Base-by-base conservation (phyloP, 768 basidiomycete species). In the Suillus fuscotomentosus region DNA sequence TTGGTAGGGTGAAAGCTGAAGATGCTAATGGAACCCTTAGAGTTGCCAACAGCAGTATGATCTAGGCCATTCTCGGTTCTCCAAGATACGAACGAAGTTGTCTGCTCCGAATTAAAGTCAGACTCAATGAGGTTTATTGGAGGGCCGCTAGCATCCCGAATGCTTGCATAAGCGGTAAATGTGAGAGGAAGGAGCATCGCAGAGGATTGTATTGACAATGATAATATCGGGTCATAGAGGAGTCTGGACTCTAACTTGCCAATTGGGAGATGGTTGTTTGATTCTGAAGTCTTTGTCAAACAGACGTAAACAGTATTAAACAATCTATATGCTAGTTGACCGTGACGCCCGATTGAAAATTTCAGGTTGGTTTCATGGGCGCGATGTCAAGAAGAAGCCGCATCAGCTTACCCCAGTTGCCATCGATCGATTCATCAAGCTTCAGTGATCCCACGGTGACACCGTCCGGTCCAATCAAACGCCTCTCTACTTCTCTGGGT, bases 251-350 rank as follows among this genome's bases (percentile, higher is more conserved):
- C 36, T 36, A 24, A 59, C 55, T 27, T 51, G 47, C 7, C 70
- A 66, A 48, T 1, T 20, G 66, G 20, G 63, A 53, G 41, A 65
- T 20, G 75, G 69, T 68, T 74, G 73, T 74, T 74, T 76, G 60
- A 61, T 74, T 70, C 65, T 17, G 64, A 75, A 57, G 73, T 65
- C 17, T n/a, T 70, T 67, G 75, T 68, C 68, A 74, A 74, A 74
- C 60, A 74, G 64, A 2, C 11, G 24, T 31, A 59, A 59, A 42
- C 3, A 59, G 13, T n/a, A 13, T 11, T 9, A 39, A 57, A 39
- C 38, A 38, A 57, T 22, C 6, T 15, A 15, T 15, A 56, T 14
- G 13, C 14, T 3, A 14, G 15, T 27, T 27, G 24, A 24, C 31
- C 50, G 27, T 15, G 24, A 24, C 24, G 50, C 48, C 27, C n/a